These are phyloP conservation scores for Tylopilus sp. DNA, from an alignment of 768 basidiomycete species.

Conservation along the genomic window DNA sequence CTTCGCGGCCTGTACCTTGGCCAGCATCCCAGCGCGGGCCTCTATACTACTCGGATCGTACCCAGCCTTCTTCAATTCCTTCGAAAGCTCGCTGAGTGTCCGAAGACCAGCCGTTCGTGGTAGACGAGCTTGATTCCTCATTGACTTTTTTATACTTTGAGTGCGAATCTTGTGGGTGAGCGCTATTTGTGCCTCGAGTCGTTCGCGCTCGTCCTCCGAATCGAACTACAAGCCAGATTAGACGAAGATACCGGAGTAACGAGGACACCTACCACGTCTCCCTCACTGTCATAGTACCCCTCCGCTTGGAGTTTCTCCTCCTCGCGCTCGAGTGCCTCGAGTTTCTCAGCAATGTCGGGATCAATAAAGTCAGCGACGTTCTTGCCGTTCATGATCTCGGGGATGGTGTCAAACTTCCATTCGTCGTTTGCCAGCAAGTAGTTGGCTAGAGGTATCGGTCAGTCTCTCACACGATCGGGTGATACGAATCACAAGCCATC, in stretches of 20 bases:
- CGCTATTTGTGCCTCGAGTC: conserved; percentile 53
- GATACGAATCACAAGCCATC: background rate
- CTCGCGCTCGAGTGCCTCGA: conserved; percentile 95
- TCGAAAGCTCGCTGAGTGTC: conserved; percentile 69
- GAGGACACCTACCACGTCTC: conserved; percentile 63
- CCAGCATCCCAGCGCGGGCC: conserved; percentile 82
- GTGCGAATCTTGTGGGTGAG: conserved; percentile 68
- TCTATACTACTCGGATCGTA: conserved; percentile 85
- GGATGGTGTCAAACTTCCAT: conserved; percentile 96
- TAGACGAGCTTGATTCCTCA: conserved; percentile 78
- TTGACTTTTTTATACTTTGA: conserved; percentile 78
- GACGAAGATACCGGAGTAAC: background rate
- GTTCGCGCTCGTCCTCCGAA: conserved; percentile 80
- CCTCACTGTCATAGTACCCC: conserved; percentile 92
- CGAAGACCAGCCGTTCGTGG: conserved; percentile 72
- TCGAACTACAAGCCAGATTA: conserved; percentile 35
- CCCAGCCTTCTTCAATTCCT: conserved; percentile 82
- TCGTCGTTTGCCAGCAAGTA: conserved; percentile 85
- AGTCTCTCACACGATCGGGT: background rate
- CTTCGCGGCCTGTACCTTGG: conserved; percentile 67
- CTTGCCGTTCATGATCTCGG: conserved; percentile 99
- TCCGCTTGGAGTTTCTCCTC: conserved; percentile 92
- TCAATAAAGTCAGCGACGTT: conserved; percentile 99
- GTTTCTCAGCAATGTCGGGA: conserved; percentile 93
- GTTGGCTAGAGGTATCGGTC: conserved; percentile 59